Conservation (phyloP, 768 basidiomycete genomes). For the Boletus patriciae region DNA sequence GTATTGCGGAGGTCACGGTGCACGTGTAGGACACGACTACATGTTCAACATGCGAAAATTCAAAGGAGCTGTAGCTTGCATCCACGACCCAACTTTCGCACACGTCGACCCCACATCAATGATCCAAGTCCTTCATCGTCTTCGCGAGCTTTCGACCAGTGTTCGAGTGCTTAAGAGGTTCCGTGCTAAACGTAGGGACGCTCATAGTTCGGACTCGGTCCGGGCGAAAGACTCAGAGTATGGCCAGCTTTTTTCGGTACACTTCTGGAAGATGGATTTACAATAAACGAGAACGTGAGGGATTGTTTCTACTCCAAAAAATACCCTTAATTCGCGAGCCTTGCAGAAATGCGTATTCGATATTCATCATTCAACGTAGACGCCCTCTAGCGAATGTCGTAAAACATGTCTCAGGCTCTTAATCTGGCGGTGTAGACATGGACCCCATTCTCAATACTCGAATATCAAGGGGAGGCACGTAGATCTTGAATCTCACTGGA, state of each 20-base stretch:
- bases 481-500: too few species aligned
- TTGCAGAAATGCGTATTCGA: neutral
- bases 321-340: neutral
- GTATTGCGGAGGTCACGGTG: too few species aligned
- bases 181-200: neutral
- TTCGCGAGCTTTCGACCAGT: neutral
- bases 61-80: neutral
- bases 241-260: neutral
- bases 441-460: too few species aligned
- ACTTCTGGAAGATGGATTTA: constrained; percentile 10
- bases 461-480: too few species aligned
- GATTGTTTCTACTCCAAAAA: too few species aligned
- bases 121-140: neutral
- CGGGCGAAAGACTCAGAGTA: neutral
- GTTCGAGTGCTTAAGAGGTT: neutral
- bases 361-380: constrained; percentile 15
- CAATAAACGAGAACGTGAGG: constrained; percentile 8
- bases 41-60: too few species aligned
- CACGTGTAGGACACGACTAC: too few species aligned
- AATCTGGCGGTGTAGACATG: too few species aligned
- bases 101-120: neutral
- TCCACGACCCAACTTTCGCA: neutral
- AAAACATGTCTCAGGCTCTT: too few species aligned
- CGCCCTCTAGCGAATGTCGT: constrained; percentile 22
- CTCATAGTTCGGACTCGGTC: too few species aligned